phyloP scores from a whole-genome alignment of 169 alveolate species.

The Cryptosporidium andersoni region DNA sequence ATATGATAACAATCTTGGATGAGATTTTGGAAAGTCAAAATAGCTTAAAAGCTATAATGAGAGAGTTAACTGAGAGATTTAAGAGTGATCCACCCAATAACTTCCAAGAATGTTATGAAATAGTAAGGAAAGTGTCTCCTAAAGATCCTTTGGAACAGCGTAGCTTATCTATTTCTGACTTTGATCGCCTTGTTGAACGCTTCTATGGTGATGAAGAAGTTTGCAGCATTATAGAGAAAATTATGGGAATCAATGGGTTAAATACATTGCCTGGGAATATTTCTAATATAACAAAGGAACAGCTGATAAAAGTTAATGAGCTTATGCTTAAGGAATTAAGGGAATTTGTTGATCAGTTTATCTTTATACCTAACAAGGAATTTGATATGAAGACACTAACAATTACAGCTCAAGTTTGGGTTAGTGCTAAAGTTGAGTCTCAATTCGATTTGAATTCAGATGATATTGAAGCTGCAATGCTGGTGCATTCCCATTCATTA shows the following conservation, averaged over 20 bases:
- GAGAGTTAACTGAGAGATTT: constrained; percentile 53
- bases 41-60: constrained; percentile 77
- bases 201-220: constrained; percentile 75
- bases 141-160: constrained; percentile 77
- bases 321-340: constrained; percentile 82
- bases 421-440: constrained; percentile 85
- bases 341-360: constrained; percentile 75
- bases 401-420: constrained; percentile 81
- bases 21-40: constrained; percentile 78
- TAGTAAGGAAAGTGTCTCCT: constrained; percentile 72
- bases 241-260: constrained; percentile 69
- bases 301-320: constrained; percentile 80
- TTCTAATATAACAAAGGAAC: constrained; percentile 70
- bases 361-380: constrained; percentile 73
- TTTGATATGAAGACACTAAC: constrained; percentile 81
- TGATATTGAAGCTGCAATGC: constrained; percentile 82
- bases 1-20: constrained; percentile 73
- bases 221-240: constrained; percentile 55
- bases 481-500: constrained; percentile 72
- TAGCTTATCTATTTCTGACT: constrained; percentile 77
- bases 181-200: constrained; percentile 78
- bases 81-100: constrained; percentile 29
- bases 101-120: constrained; percentile 71
- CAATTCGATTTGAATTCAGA: constrained; percentile 81
- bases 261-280: constrained; percentile 72